Evolutionary conservation across 352 stramenopile genomes (phyloP).

Genomic region (Globisporangium yorkense): DNA sequence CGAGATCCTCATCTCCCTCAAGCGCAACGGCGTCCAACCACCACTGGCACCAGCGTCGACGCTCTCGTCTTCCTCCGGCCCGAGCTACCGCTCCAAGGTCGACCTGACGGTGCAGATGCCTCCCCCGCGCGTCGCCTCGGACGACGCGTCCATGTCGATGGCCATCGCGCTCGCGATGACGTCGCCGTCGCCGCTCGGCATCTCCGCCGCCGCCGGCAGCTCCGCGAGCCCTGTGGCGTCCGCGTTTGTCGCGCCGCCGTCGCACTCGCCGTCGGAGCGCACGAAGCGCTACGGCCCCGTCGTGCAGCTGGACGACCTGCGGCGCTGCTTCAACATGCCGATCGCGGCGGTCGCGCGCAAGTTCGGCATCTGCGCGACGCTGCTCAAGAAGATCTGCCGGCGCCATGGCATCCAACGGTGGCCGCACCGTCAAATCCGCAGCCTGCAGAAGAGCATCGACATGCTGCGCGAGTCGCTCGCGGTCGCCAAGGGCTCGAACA

Average conservation of each 20-base stretch:
- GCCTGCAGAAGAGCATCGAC: slow-evolving; percentile 79
- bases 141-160: not conserved
- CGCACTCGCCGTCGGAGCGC: slow-evolving; percentile 27
- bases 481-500: slow-evolving; percentile 69
- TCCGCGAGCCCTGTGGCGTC: slow-evolving; percentile 48
- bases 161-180: slow-evolving; percentile 15
- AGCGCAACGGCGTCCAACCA: slow-evolving; percentile 30
- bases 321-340: slow-evolving; percentile 81
- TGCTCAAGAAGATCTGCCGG: slow-evolving; percentile 83
- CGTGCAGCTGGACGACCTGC: slow-evolving; percentile 69
- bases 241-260: slow-evolving; percentile 19
- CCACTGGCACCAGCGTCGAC: not conserved
- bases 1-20: slow-evolving; percentile 78
- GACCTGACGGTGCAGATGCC: slow-evolving; percentile 42
- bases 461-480: slow-evolving; percentile 68
- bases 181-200: slow-evolving; percentile 17
- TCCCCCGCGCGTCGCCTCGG: slow-evolving; percentile 5
- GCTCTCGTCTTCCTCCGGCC: slow-evolving; percentile 1
- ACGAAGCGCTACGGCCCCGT: slow-evolving; percentile 62
- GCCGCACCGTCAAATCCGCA: slow-evolving; percentile 80
- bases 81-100: slow-evolving; percentile 42
- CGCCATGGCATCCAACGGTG: slow-evolving; percentile 79
- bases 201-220: slow-evolving; percentile 6
- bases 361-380: slow-evolving; percentile 82
- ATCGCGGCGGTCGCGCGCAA: slow-evolving; percentile 73